Evolutionary conservation across 345 rosid genomes (phyloP).

Genomic region (Diplotaxis tenuifolia): DNA sequence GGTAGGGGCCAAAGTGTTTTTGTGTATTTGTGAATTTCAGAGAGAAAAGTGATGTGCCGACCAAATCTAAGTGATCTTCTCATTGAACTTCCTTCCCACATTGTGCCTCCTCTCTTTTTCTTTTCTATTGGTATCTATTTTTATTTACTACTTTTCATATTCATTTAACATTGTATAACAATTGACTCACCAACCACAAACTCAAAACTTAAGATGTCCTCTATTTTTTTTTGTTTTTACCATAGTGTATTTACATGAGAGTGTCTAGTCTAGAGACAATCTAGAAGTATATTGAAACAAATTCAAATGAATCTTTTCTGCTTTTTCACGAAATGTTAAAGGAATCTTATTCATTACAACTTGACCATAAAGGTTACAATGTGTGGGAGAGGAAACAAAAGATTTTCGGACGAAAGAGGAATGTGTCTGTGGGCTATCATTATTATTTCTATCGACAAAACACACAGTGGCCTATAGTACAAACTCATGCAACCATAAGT

Average conservation of each 20-base stretch:
- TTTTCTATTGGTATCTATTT: neutral
- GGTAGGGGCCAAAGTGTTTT: conserved; percentile 33
- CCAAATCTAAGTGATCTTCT: conserved; percentile 38
- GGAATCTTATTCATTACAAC: conserved; percentile 27
- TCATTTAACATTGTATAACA: conserved; percentile 11
- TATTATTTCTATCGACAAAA: conserved; percentile 20
- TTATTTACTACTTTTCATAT: neutral
- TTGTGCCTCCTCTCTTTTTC: conserved; percentile 28
- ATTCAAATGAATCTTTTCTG: conserved; percentile 20
- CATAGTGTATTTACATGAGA: conserved; percentile 1
- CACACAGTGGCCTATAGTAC: neutral
- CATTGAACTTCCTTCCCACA: conserved; percentile 35
- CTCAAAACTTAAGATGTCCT: neutral
- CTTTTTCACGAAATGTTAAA: conserved; percentile 27
- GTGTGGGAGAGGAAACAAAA: conserved; percentile 14
- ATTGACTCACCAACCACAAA: conserved; percentile 2
- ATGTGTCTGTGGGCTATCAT: conserved; percentile 27
- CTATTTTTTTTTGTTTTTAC: neutral
- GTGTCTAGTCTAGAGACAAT: conserved; percentile 2
- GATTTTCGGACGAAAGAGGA: conserved; percentile 36
- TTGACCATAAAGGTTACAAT: conserved; percentile 25
- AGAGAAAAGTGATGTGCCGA: conserved; percentile 31
- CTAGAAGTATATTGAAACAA: neutral
- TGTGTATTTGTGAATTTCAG: conserved; percentile 25
- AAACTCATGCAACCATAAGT: neutral